Evolutionary conservation across 352 stramenopile species (phyloP).

Genomic region (Phytopythium mirpurense): DNA sequence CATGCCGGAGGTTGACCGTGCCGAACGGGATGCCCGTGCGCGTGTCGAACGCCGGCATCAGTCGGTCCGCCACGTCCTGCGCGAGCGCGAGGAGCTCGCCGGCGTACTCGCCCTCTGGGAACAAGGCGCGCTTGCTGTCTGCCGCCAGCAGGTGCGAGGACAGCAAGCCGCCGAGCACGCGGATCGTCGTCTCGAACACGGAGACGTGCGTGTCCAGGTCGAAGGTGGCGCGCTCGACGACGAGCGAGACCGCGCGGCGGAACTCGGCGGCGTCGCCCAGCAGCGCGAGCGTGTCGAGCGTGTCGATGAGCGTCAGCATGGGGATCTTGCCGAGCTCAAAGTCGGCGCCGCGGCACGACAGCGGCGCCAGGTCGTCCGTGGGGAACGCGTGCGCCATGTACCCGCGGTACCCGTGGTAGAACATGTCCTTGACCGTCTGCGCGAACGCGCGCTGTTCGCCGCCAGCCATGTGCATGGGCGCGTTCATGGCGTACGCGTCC

Average conservation of each 20-base stretch:
- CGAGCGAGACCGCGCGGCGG: slow-evolving; percentile 53
- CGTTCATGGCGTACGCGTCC: slow-evolving; percentile 61
- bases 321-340: slow-evolving; percentile 79
- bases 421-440: slow-evolving; percentile 82
- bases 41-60: slow-evolving; percentile 96
- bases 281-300: slow-evolving; percentile 87
- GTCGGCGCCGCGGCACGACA: slow-evolving; percentile 59
- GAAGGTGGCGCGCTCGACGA: slow-evolving; percentile 61
- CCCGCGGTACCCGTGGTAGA: slow-evolving; percentile 85
- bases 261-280: slow-evolving; percentile 78
- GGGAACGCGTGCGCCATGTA: slow-evolving; percentile 84
- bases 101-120: slow-evolving; percentile 80
- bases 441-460: slow-evolving; percentile 49
- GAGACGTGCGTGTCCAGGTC: slow-evolving; percentile 87
- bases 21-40: slow-evolving; percentile 95
- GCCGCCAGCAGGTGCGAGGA: slow-evolving; percentile 84
- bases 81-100: slow-evolving; percentile 91
- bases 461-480: slow-evolving; percentile 40
- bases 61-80: slow-evolving; percentile 92
- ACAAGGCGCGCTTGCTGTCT: slow-evolving; percentile 50
- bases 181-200: slow-evolving; percentile 93
- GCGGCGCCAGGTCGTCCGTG: slow-evolving; percentile 68
- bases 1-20: slow-evolving; percentile 92
- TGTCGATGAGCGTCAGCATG: slow-evolving; percentile 90
- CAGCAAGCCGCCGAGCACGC: slow-evolving; percentile 86